phyloP scores from a whole-genome alignment of 2,329 filamentous ascomycete species.

The Diplocarpon mali region DNA sequence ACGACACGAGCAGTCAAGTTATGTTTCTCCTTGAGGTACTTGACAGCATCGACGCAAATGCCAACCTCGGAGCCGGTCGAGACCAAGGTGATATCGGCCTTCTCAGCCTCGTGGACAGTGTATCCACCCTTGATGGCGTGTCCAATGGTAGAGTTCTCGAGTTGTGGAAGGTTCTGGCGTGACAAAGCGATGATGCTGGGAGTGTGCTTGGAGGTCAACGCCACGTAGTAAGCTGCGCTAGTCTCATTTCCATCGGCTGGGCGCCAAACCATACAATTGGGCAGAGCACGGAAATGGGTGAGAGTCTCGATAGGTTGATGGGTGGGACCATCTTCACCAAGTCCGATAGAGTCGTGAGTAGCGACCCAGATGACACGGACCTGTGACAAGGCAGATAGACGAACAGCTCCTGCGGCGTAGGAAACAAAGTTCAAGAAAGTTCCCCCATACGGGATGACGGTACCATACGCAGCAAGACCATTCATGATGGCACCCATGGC shows the following conservation, averaged over 20 bases:
- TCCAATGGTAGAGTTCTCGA: slow-evolving; percentile 87
- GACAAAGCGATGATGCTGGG: slow-evolving; percentile 91
- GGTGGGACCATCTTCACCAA: slow-evolving; percentile 95
- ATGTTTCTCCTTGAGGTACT: slow-evolving; percentile 82
- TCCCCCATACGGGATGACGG: slow-evolving; percentile 83
- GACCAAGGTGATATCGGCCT: slow-evolving; percentile 78
- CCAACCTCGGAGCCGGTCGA: slow-evolving; percentile 94
- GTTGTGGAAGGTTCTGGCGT: slow-evolving; percentile 95
- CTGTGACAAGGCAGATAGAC: slow-evolving; percentile 85
- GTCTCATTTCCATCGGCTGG: slow-evolving; percentile 98
- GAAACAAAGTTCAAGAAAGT: slow-evolving; percentile 99
- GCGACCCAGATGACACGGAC: slow-evolving; percentile 90
- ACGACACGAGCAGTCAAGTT: slow-evolving; percentile 82
- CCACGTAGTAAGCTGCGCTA: slow-evolving; percentile 93
- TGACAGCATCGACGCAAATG: slow-evolving; percentile 86
- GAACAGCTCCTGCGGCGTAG: slow-evolving; percentile 89
- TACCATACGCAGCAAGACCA: slow-evolving; percentile 91
- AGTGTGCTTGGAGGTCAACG: slow-evolving; percentile 78
- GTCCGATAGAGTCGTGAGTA: slow-evolving; percentile 97
- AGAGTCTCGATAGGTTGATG: slow-evolving; percentile 99
- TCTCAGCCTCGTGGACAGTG: slow-evolving; percentile 72
- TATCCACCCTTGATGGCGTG: slow-evolving; percentile 92
- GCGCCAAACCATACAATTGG: slow-evolving; percentile 99
- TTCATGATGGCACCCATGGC: slow-evolving; percentile 90
- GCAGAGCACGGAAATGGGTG: slow-evolving; percentile 94